phyloP scores from a whole-genome alignment of 2,329 filamentous ascomycete species.

The Ascochyta clinopodiicola region DNA sequence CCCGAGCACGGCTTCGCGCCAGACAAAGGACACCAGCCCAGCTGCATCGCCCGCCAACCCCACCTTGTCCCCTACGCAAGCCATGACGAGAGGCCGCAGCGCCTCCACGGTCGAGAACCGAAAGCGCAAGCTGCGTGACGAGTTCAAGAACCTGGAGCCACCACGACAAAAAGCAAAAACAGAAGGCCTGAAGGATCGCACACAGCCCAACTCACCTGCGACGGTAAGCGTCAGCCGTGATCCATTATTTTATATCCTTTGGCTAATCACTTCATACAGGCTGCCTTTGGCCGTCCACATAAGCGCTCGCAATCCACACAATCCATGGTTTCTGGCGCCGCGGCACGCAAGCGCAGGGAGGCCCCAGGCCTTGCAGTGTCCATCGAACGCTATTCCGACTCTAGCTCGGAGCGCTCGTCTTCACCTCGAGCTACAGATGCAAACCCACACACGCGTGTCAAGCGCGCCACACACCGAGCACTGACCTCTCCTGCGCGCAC shows the following conservation, averaged over 20 bases:
- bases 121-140: constrained; percentile 50
- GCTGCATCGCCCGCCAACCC: constrained; percentile 35
- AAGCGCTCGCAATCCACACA: constrained; percentile 50
- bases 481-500: constrained; percentile 59
- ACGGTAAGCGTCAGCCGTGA: constrained; percentile 16
- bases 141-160: constrained; percentile 46
- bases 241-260: background rate
- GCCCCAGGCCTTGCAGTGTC: constrained; percentile 38
- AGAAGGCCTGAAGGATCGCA: constrained; percentile 42
- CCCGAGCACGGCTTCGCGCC: constrained; percentile 43
- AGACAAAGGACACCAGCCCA: constrained; percentile 46
- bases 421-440: constrained; percentile 43
- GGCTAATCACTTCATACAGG: constrained; percentile 6
- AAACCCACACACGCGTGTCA: constrained; percentile 59
- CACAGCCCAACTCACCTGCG: constrained; percentile 44
- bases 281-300: constrained; percentile 44
- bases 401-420: constrained; percentile 47
- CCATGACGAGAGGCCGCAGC: constrained; percentile 44
- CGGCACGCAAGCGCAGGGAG: constrained; percentile 46
- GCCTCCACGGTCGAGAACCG: constrained; percentile 47
- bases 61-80: constrained; percentile 35
- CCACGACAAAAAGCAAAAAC: constrained; percentile 50
- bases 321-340: constrained; percentile 36
- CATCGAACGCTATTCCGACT: constrained; percentile 45
- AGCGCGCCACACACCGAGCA: constrained; percentile 67